phyloP scores from a whole-genome alignment of 2,329 filamentous ascomycete species.

The Lachnellula hyalina region DNA sequence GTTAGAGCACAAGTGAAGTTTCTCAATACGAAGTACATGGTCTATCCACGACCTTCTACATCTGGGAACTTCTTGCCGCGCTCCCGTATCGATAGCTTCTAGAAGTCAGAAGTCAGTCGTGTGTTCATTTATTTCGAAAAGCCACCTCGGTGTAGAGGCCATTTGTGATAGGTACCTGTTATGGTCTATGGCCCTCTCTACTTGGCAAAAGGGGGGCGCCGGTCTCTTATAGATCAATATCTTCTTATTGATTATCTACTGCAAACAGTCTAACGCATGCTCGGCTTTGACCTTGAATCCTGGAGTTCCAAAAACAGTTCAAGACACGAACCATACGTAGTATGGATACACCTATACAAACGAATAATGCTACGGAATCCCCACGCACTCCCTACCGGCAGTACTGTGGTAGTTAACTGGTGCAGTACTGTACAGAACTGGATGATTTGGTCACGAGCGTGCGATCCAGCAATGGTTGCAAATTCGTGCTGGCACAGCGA shows the following conservation, averaged over 20 bases:
- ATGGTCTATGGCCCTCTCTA: neutral
- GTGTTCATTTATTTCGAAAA: neutral
- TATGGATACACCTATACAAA: neutral
- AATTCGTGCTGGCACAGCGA: neutral
- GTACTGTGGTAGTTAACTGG: neutral
- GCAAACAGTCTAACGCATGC: conserved; percentile 10
- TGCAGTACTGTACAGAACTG: neutral
- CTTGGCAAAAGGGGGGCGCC: conserved; percentile 4
- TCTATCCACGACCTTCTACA: conserved; percentile 13
- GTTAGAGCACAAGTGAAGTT: neutral
- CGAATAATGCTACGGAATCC: neutral
- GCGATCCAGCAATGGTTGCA: neutral
- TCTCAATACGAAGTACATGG: neutral
- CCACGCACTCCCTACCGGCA: neutral
- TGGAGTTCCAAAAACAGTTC: neutral
- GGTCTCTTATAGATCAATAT: conserved; percentile 17
- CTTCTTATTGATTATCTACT: conserved; percentile 16
- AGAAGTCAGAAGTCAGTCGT: neutral
- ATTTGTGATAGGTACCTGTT: neutral
- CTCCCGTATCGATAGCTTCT: conserved; percentile 4
- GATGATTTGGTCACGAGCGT: neutral
- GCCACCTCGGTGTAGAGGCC: neutral
- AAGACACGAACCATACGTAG: conserved; percentile 5
- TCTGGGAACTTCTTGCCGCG: neutral
- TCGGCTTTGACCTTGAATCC: conserved; percentile 1